Evolutionary conservation across 805 yeast species (phyloP).

Genomic region (Starmerella vaccinii): DNA sequence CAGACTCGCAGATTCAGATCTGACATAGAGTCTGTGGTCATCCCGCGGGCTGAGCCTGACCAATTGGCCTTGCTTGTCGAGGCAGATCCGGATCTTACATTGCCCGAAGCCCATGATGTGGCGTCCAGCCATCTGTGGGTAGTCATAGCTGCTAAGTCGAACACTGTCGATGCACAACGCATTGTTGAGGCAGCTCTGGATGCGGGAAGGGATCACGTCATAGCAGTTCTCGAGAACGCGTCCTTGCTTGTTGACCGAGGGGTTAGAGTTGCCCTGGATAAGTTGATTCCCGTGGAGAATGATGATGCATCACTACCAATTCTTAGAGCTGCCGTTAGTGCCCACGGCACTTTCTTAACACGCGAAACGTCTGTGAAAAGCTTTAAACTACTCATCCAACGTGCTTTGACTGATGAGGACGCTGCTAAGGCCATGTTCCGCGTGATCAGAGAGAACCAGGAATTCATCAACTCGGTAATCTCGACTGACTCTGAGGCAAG

Average conservation of each 20-base stretch:
- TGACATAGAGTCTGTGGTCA: neutral
- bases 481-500: neutral
- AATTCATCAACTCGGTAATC: neutral
- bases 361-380: slow-evolving; percentile 6
- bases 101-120: slow-evolving; percentile 2
- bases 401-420: slow-evolving; percentile 5
- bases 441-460: slow-evolving; percentile 1
- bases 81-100: neutral
- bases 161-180: slow-evolving; percentile 12
- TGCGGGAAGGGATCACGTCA: neutral
- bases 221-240: slow-evolving; percentile 11
- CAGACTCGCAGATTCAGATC: slow-evolving; percentile 4
- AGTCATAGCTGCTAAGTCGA: slow-evolving; percentile 15
- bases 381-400: slow-evolving; percentile 8
- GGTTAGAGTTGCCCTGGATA: slow-evolving; percentile 6
- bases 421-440: slow-evolving; percentile 7
- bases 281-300: neutral
- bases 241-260: slow-evolving; percentile 2
- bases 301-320: neutral
- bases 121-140: slow-evolving; percentile 14
- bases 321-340: slow-evolving; percentile 13
- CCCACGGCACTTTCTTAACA: slow-evolving; percentile 13
- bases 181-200: slow-evolving; percentile 12
- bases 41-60: neutral
- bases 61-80: slow-evolving; percentile 1